These are phyloP conservation scores for Dentipellis sp. DNA, from an alignment of 768 basidiomycete species.

Conservation along the genomic window DNA sequence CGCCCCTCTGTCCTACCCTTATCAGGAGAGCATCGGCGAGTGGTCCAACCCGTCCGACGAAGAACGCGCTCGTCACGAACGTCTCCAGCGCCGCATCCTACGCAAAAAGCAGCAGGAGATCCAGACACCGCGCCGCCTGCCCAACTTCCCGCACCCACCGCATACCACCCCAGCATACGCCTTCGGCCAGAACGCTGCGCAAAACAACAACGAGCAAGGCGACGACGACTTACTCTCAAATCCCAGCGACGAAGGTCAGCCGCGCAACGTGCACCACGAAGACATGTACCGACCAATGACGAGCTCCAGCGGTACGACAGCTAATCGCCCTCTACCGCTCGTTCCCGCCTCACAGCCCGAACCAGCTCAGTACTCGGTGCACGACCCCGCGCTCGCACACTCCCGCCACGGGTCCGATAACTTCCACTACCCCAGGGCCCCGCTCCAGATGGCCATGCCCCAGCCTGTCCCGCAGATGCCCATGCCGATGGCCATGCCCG, in stretches of 20 bases:
- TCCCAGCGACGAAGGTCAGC: conserved; percentile 66
- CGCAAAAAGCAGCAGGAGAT: conserved; percentile 40
- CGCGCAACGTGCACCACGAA: neutral
- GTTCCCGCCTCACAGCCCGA: conserved; percentile 19
- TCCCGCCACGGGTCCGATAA: conserved; percentile 41
- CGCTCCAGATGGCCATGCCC: conserved; percentile 5
- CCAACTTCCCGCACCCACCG: conserved; percentile 76
- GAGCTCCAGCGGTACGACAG: neutral
- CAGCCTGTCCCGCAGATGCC: conserved; percentile 9
- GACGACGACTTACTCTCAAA: conserved; percentile 75
- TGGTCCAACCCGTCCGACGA: conserved; percentile 91
- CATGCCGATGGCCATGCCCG: conserved; percentile 8
- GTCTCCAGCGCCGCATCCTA: conserved; percentile 51
- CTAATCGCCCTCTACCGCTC: conserved; percentile 1
- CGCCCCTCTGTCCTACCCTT: neutral
- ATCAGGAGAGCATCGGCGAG: conserved; percentile 68
- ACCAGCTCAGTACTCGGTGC: conserved; percentile 50
- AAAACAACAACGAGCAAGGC: conserved; percentile 16
- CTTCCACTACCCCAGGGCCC: conserved; percentile 23
- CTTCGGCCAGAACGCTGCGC: conserved; percentile 16
- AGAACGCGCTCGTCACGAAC: conserved; percentile 65
- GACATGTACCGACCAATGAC: neutral
- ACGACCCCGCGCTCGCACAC: conserved; percentile 57
- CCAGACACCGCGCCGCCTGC: conserved; percentile 63
- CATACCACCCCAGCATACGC: conserved; percentile 33